These are phyloP conservation scores for Solanum paucissectum DNA, from an alignment of 257 asterid species.

Conservation along the genomic window DNA sequence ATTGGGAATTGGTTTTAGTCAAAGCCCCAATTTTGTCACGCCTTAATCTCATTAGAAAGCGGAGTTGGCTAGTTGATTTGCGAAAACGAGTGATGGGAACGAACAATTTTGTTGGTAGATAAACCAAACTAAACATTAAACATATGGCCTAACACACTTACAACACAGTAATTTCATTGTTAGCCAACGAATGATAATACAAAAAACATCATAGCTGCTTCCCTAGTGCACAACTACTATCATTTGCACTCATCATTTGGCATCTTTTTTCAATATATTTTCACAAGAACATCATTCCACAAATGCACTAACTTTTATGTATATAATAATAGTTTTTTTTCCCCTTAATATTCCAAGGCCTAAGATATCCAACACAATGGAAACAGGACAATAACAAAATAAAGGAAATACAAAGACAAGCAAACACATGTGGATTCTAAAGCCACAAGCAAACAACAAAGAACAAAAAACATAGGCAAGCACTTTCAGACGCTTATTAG, in stretches of 20 bases:
- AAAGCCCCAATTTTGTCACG: neutral
- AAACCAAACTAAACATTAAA: neutral
- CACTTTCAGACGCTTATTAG: slow-evolving; percentile 6
- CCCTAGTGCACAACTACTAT: neutral
- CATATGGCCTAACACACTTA: neutral
- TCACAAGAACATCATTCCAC: neutral
- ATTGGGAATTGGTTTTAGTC: neutral
- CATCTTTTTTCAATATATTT: neutral
- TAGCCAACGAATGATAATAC: neutral
- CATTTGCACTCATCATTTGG: neutral
- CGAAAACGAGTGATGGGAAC: neutral
- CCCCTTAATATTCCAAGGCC: neutral
- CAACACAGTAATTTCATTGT: neutral
- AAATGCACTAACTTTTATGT: neutral
- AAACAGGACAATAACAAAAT: neutral
- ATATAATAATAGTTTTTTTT: neutral
- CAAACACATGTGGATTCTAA: neutral
- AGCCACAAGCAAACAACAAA: neutral
- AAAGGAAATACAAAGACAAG: neutral
- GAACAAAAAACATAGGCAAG: neutral
- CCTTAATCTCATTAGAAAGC: neutral
- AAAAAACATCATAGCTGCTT: neutral
- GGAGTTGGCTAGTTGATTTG: neutral
- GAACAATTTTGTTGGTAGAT: neutral
- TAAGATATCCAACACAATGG: neutral